Evolutionary conservation across 306 rosid species (phyloP).

Genomic region (Medicago lupulina): DNA sequence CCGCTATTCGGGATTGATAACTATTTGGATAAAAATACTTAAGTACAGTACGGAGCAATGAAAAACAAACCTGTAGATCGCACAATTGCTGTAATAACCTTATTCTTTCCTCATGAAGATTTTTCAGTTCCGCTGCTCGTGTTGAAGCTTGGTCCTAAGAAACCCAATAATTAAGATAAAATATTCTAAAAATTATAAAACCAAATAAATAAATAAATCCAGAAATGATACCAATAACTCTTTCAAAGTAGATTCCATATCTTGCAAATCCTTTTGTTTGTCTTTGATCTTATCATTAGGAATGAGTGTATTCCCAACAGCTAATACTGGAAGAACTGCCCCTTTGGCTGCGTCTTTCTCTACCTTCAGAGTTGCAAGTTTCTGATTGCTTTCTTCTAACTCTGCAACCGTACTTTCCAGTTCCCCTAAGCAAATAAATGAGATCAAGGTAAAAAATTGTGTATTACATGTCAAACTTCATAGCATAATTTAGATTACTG

Average conservation of each 20-base stretch:
- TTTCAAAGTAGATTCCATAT: slow-evolving; percentile 83
- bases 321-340: slow-evolving; percentile 71
- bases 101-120: slow-evolving; percentile 83
- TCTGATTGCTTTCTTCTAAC: slow-evolving; percentile 72
- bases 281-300: slow-evolving; percentile 69
- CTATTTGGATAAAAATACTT: slow-evolving; percentile 1
- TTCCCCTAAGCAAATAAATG: slow-evolving; percentile 68
- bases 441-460: slow-evolving; percentile 38
- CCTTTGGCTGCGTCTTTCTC: slow-evolving; percentile 80
- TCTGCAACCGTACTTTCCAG: slow-evolving; percentile 67
- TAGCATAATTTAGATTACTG: slow-evolving; percentile 31
- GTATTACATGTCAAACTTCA: slow-evolving; percentile 18
- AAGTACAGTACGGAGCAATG: slow-evolving; percentile 1
- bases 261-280: slow-evolving; percentile 85
- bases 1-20: not conserved
- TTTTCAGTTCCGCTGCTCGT: slow-evolving; percentile 65
- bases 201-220: slow-evolving; percentile 20
- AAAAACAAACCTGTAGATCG: slow-evolving; percentile 72
- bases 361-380: slow-evolving; percentile 70
- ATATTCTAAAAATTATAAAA: slow-evolving; percentile 25
- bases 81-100: slow-evolving; percentile 73
- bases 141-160: slow-evolving; percentile 74
- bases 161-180: slow-evolving; percentile 41
- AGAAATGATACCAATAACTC: slow-evolving; percentile 68
- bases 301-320: slow-evolving; percentile 64